These are phyloP conservation scores for Candida albicans DNA, from an alignment of 1,139 yeast species.

Conservation along the genomic window DNA sequence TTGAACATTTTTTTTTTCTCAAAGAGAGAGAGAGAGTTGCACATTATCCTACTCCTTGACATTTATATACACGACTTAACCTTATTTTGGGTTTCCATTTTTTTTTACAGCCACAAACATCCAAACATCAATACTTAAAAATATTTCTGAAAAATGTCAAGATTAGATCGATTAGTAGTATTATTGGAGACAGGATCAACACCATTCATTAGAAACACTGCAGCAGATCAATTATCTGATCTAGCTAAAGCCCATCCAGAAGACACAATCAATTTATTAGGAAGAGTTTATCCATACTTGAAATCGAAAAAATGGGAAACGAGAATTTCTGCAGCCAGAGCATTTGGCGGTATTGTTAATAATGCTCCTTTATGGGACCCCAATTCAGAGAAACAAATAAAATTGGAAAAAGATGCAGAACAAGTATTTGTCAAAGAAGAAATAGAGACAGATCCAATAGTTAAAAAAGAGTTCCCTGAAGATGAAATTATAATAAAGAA, in stretches of 20 bases:
- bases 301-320: constrained; percentile 93
- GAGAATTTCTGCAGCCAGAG: constrained; percentile 90
- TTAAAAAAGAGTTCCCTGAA: constrained; percentile 19
- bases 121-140: not conserved
- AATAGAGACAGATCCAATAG: constrained; percentile 11
- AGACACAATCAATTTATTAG: constrained; percentile 77
- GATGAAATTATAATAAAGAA: constrained; percentile 35
- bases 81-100: not conserved
- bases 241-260: constrained; percentile 94
- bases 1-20: no score
- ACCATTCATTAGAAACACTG: constrained; percentile 89
- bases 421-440: constrained; percentile 21
- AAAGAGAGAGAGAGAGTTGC: not conserved
- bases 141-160: constrained; percentile 33
- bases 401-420: constrained; percentile 21
- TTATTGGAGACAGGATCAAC: constrained; percentile 94
- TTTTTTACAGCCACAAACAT: constrained; percentile 5
- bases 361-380: constrained; percentile 88
- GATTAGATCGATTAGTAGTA: constrained; percentile 71
- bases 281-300: constrained; percentile 88
- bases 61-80: not conserved
- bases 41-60: not conserved
- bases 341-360: constrained; percentile 88
- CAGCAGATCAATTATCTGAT: constrained; percentile 96
- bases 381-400: constrained; percentile 39